phyloP scores from a whole-genome alignment of 345 rosid genomes.

The Pseudoturritis turrita region DNA sequence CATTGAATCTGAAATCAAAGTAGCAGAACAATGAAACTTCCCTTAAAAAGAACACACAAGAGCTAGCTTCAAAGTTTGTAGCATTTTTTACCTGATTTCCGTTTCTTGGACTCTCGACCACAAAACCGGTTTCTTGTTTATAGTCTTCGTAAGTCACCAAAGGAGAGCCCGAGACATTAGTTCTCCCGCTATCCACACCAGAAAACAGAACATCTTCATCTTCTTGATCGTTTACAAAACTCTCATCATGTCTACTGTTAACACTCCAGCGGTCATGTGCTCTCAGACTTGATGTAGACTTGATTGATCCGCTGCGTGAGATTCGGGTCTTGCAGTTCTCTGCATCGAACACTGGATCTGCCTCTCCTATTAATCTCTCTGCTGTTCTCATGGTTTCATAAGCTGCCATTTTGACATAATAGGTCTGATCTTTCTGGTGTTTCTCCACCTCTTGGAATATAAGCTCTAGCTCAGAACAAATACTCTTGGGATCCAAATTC shows the following conservation, averaged over 20 bases:
- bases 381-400: slow-evolving; percentile 83
- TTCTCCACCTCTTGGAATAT: slow-evolving; percentile 75
- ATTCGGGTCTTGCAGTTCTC: slow-evolving; percentile 5
- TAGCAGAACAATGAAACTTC: background rate
- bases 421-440: slow-evolving; percentile 74
- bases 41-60: background rate
- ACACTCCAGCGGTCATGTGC: slow-evolving; percentile 59
- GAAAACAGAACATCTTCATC: slow-evolving; percentile 77
- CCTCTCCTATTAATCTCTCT: slow-evolving; percentile 47
- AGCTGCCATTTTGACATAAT: slow-evolving; percentile 81
- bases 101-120: slow-evolving; percentile 41
- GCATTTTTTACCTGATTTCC: slow-evolving; percentile 53
- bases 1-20: slow-evolving; percentile 54
- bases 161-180: slow-evolving; percentile 36
- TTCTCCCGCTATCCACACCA: slow-evolving; percentile 43
- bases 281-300: slow-evolving; percentile 37
- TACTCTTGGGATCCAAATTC: slow-evolving; percentile 74
- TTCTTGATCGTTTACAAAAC: slow-evolving; percentile 60
- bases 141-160: slow-evolving; percentile 32
- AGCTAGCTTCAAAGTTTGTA: background rate
- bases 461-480: slow-evolving; percentile 61
- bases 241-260: slow-evolving; percentile 43
- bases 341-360: slow-evolving; percentile 44
- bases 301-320: slow-evolving; percentile 35
- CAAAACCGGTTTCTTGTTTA: slow-evolving; percentile 44